Percentiles rank a stretch among this genome's conserved stretches.
phyloP scores from a whole-genome alignment of 2,329 filamentous ascomycete species.

The Colletotrichum zoysiae region DNA sequence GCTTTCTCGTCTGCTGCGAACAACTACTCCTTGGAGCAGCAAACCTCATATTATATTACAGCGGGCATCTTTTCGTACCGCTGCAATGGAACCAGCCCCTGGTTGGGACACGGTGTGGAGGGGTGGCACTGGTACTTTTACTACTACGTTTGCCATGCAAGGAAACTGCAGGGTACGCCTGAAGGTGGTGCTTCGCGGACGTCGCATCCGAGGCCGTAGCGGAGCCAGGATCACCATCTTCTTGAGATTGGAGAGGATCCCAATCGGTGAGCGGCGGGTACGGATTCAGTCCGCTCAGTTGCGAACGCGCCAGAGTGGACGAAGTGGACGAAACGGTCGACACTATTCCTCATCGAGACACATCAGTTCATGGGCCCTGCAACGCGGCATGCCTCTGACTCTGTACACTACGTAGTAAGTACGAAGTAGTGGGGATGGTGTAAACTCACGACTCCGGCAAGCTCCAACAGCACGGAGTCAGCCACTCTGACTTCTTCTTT shows the following conservation, averaged over 20 bases:
- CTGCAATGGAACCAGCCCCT: background rate
- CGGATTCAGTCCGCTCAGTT: conserved; percentile 20
- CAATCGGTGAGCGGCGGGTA: conserved; percentile 28
- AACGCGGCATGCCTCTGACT: background rate
- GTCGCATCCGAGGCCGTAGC: conserved; percentile 28
- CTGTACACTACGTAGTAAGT: background rate
- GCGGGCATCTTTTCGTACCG: conserved; percentile 4
- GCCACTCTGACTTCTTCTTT: conserved; percentile 7
- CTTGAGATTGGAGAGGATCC: conserved; percentile 34
- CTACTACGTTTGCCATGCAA: background rate
- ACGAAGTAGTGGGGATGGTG: too few species aligned
- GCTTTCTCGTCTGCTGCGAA: conserved; percentile 1
- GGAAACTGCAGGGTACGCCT: conserved; percentile 12
- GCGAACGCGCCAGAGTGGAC: conserved; percentile 1
- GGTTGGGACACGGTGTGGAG: background rate
- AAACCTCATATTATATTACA: background rate
- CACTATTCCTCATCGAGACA: background rate
- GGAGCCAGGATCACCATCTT: conserved; percentile 35
- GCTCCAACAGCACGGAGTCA: conserved; percentile 3
- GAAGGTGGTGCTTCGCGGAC: conserved; percentile 28
- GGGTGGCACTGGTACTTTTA: background rate
- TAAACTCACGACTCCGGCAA: background rate
- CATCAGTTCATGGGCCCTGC: background rate
- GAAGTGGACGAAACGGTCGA: background rate
- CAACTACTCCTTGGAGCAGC: background rate